A percentile compares a stretch with the other conserved stretches of the same genome.
These are phyloP conservation scores for Paraphaeosphaeria sporulosa DNA, from an alignment of 2,329 filamentous ascomycete genomes.

Conservation along the genomic window DNA sequence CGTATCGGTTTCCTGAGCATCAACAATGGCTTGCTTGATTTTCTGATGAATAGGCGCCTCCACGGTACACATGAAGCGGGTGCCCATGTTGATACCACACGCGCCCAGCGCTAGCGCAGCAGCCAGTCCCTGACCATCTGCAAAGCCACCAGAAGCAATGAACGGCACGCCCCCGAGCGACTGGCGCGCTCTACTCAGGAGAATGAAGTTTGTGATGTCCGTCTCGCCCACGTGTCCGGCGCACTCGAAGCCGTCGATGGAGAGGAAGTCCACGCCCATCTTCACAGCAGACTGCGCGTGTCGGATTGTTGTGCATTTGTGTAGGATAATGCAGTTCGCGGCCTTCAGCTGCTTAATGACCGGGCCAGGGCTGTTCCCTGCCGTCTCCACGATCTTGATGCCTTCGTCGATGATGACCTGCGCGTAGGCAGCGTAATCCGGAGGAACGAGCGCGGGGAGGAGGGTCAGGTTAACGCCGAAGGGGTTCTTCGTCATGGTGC, in stretches of 20 bases:
- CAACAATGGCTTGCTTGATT: conserved; percentile 92
- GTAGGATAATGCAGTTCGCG: conserved; percentile 79
- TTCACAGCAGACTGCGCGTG: conserved; percentile 92
- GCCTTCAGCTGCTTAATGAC: conserved; percentile 89
- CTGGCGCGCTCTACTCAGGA: conserved; percentile 85
- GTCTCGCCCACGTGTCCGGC: conserved; percentile 88
- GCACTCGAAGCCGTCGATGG: conserved; percentile 98
- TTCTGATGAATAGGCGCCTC: conserved; percentile 92
- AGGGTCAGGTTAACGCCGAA: conserved; percentile 97
- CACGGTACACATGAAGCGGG: conserved; percentile 94
- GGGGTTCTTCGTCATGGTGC: conserved; percentile 76
- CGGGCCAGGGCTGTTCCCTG: conserved; percentile 87
- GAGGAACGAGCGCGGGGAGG: conserved; percentile 85
- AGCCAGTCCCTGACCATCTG: conserved; percentile 90
- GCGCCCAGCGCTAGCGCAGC: conserved; percentile 90
- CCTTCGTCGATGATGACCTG: conserved; percentile 94
- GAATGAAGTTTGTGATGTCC: conserved; percentile 89
- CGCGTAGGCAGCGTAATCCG: conserved; percentile 91
- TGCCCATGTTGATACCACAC: conserved; percentile 98
- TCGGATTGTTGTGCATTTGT: conserved; percentile 97
- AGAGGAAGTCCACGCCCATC: conserved; percentile 94
- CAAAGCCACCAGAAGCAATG: conserved; percentile 95
- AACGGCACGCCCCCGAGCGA: conserved; percentile 80
- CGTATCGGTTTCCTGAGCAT: conserved; percentile 88
- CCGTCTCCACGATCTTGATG: conserved; percentile 89